phyloP scores from a whole-genome alignment of 495 filamentous ascomycete species.

The Aspergillus sparsus region DNA sequence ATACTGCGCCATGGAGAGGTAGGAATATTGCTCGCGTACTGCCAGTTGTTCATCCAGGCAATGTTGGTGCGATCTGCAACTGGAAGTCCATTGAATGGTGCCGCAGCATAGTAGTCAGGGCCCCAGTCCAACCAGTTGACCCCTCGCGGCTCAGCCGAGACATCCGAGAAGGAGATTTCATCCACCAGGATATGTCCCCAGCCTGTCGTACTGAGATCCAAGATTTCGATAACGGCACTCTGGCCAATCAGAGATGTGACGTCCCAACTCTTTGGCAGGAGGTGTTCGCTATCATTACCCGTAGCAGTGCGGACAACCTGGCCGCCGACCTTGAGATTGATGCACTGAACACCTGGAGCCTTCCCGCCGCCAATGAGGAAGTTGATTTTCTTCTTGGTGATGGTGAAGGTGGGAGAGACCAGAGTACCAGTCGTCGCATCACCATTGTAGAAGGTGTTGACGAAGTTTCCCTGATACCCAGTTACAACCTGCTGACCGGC shows the following conservation, averaged over 20 bases:
- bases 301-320: constrained; percentile 5
- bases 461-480: too few species aligned
- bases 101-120: constrained; percentile 60
- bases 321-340: constrained; percentile 6
- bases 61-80: constrained; percentile 43
- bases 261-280: constrained; percentile 7
- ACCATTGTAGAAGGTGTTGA: neutral
- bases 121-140: constrained; percentile 53
- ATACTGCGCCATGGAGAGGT: constrained; percentile 52
- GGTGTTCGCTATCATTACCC: constrained; percentile 5
- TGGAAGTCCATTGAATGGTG: constrained; percentile 53
- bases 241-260: neutral
- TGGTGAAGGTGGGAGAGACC: neutral
- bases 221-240: constrained; percentile 1
- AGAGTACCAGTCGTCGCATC: constrained; percentile 8
- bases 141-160: neutral
- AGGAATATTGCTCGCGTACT: constrained; percentile 44
- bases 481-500: too few species aligned
- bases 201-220: neutral
- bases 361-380: constrained; percentile 1
- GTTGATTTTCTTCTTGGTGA: constrained; percentile 7
- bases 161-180: too few species aligned
- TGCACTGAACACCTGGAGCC: neutral
- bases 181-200: constrained; percentile 5
- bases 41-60: constrained; percentile 64